Evolutionary conservation across 208 protist species (phyloP).

Genomic region (Leishmania major): DNA sequence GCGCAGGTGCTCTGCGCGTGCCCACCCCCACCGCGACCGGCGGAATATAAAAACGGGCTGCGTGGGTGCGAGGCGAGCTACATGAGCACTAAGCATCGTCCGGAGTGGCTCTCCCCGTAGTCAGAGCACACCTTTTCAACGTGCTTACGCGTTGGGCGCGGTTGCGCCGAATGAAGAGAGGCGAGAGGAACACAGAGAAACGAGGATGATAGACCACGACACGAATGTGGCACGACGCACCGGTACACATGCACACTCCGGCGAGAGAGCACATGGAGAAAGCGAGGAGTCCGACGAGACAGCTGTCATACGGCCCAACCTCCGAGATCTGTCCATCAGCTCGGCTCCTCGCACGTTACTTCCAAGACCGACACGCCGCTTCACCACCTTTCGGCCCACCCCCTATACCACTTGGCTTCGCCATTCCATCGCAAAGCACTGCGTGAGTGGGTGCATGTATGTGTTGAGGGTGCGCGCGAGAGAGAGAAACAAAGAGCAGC

Average conservation of each 20-base stretch:
- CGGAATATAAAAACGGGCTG: not conserved
- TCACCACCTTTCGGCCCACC: not conserved
- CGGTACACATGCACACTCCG: not conserved
- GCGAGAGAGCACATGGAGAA: not conserved
- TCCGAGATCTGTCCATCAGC: not conserved
- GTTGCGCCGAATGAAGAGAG: not conserved
- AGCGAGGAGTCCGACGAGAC: not conserved
- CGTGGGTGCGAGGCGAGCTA: not conserved
- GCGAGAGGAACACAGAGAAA: not conserved
- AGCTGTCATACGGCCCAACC: not conserved
- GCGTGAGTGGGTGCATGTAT: not conserved
- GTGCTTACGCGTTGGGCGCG: too few relatives aligned
- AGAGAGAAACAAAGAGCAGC: not conserved
- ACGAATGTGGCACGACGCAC: not conserved
- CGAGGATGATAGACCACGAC: not conserved
- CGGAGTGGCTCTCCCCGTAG: too few relatives aligned
- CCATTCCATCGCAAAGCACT: not conserved
- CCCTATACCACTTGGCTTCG: not conserved
- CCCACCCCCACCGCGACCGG: too few relatives aligned
- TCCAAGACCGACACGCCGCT: not conserved
- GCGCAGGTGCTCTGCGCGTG: too few relatives aligned
- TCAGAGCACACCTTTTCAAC: too few relatives aligned
- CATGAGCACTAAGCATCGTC: too few relatives aligned
- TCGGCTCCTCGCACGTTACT: not conserved
- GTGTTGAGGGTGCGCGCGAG: not conserved